Percentiles rank a stretch among this genome's conserved stretches.
phyloP scores from a whole-genome alignment of 2,329 filamentous ascomycete species.

The Fusarium sp. region DNA sequence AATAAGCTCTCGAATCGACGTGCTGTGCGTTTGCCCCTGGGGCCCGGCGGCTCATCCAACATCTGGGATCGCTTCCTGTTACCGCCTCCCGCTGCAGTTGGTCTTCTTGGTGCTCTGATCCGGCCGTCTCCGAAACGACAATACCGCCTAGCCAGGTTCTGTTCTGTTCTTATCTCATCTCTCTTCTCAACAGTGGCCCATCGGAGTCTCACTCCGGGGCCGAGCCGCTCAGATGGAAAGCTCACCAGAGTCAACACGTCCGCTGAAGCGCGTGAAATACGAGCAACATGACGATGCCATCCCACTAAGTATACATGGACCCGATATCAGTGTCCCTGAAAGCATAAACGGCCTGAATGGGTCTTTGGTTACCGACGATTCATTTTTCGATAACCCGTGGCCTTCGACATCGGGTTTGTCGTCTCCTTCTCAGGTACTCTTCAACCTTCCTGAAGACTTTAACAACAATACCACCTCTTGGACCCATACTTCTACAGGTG shows the following conservation, averaged over 20 bases:
- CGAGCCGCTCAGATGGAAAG: slow-evolving; percentile 43
- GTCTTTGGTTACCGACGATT: slow-evolving; percentile 24
- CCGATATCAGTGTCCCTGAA: slow-evolving; percentile 22
- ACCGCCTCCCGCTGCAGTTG: slow-evolving; percentile 24
- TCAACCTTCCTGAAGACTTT: slow-evolving; percentile 37
- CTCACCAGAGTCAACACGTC: slow-evolving; percentile 43
- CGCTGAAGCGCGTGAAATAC: slow-evolving; percentile 47
- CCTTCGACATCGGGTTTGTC: slow-evolving; percentile 24
- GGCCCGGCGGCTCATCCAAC: slow-evolving; percentile 35
- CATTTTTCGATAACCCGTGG: slow-evolving; percentile 41
- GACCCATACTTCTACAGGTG: slow-evolving; percentile 39
- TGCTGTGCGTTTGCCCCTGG: slow-evolving; percentile 38
- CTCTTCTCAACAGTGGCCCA: slow-evolving; percentile 33
- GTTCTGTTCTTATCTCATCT: slow-evolving; percentile 40
- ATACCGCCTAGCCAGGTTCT: slow-evolving; percentile 1
- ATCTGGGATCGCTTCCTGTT: slow-evolving; percentile 30
- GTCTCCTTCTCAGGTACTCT: slow-evolving; percentile 41
- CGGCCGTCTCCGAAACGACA: slow-evolving; percentile 42
- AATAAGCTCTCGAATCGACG: slow-evolving; percentile 40
- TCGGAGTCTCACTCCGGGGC: slow-evolving; percentile 32
- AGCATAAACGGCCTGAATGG: slow-evolving; percentile 24
- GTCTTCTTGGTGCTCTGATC: slow-evolving; percentile 31
- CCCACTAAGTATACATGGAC: slow-evolving; percentile 28
- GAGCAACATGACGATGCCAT: slow-evolving; percentile 34
- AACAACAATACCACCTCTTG: slow-evolving; percentile 17